phyloP scores from a whole-genome alignment of 2,329 filamentous ascomycete species.

The Chlorencoelia australis region DNA sequence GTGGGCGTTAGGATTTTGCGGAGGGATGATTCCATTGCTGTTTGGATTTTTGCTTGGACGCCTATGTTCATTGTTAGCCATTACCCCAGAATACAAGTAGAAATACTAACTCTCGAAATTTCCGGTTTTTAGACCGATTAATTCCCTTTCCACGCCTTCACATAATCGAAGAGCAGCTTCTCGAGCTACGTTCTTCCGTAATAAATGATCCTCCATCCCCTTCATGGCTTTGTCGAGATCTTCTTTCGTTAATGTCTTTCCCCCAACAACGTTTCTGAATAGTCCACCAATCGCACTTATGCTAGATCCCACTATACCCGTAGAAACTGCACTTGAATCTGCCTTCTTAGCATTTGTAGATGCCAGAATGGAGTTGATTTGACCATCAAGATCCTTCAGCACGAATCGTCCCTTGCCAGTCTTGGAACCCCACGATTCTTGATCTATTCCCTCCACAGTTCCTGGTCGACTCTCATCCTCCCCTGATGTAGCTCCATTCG shows the following conservation, averaged over 20 bases:
- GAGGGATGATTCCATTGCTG: slow-evolving; percentile 84
- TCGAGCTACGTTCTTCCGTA: slow-evolving; percentile 92
- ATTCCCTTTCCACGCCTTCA: slow-evolving; percentile 80
- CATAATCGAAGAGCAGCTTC: slow-evolving; percentile 89
- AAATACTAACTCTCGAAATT: slow-evolving; percentile 62
- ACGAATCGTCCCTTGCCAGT: slow-evolving; percentile 88
- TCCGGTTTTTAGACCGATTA: slow-evolving; percentile 82
- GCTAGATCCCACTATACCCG: slow-evolving; percentile 66
- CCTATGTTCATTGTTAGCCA: slow-evolving; percentile 32
- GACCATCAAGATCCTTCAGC: slow-evolving; percentile 83
- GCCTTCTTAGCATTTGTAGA: slow-evolving; percentile 60
- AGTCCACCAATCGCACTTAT: slow-evolving; percentile 77
- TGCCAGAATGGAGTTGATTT: slow-evolving; percentile 82
- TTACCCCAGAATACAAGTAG: not conserved
- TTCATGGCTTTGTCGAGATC: slow-evolving; percentile 90
- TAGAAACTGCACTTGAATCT: slow-evolving; percentile 33
- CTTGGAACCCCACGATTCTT: slow-evolving; percentile 73
- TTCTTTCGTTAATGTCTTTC: slow-evolving; percentile 80
- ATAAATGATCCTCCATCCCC: slow-evolving; percentile 88
- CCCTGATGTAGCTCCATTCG: slow-evolving; percentile 41
- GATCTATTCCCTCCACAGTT: slow-evolving; percentile 63
- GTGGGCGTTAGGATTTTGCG: slow-evolving; percentile 95
- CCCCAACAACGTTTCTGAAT: slow-evolving; percentile 90
- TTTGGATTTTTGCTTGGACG: slow-evolving; percentile 72
- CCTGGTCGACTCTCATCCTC: slow-evolving; percentile 44